Conservation (phyloP, 352 stramenopile species). For the Globisporangium uncinulatum region DNA sequence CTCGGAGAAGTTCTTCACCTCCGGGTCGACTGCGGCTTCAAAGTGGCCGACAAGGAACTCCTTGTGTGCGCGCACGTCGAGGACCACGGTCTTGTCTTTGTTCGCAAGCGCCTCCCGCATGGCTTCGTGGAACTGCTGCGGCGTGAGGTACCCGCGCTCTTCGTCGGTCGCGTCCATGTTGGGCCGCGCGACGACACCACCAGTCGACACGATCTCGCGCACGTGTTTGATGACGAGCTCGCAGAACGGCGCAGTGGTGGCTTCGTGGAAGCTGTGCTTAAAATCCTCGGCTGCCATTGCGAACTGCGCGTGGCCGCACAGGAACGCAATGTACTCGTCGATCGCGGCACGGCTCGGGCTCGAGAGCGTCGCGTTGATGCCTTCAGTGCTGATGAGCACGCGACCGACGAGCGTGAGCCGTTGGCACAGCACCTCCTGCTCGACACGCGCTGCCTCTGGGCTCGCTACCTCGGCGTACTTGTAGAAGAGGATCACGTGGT, state of each 20-base stretch:
- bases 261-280: slow-evolving; percentile 54
- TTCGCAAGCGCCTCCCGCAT: slow-evolving; percentile 36
- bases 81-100: slow-evolving; percentile 42
- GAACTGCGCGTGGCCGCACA: slow-evolving; percentile 45
- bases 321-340: slow-evolving; percentile 60
- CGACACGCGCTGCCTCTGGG: slow-evolving; percentile 30
- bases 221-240: slow-evolving; percentile 71
- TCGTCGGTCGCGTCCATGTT: slow-evolving; percentile 52
- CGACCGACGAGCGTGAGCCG: slow-evolving; percentile 54
- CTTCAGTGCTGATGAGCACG: slow-evolving; percentile 75
- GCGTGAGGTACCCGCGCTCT: slow-evolving; percentile 65
- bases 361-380: slow-evolving; percentile 79
- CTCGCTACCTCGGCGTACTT: slow-evolving; percentile 55
- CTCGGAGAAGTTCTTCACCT: slow-evolving; percentile 75
- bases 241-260: slow-evolving; percentile 37
- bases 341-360: slow-evolving; percentile 32
- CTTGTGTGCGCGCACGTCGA: slow-evolving; percentile 61
- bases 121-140: slow-evolving; percentile 68
- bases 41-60: slow-evolving; percentile 73
- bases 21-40: slow-evolving; percentile 48
- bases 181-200: slow-evolving; percentile 37
- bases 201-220: slow-evolving; percentile 74
- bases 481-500: slow-evolving; percentile 72
- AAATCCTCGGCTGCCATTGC: slow-evolving; percentile 63
- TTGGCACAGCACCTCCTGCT: slow-evolving; percentile 49